Conservation (phyloP, 306 rosid genomes). For the Cotoneaster glaucophyllus region DNA sequence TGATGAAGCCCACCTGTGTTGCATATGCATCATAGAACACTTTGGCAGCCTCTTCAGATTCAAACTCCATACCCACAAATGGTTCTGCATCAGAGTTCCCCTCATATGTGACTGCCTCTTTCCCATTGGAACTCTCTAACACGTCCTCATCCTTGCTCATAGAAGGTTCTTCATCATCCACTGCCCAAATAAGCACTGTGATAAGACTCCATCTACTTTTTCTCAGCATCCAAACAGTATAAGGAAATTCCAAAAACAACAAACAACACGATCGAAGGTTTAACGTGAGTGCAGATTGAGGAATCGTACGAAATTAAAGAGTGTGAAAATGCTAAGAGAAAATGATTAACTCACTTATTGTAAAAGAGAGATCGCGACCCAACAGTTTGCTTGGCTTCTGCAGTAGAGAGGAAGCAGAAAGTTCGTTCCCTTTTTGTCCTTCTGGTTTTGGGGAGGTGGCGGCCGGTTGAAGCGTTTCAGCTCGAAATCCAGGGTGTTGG, state of each 20-base stretch:
- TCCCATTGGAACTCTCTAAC: slow-evolving; percentile 24
- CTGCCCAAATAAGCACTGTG: slow-evolving; percentile 21
- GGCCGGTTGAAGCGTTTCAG: background rate
- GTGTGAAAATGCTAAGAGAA: background rate
- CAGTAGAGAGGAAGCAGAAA: background rate
- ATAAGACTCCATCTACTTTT: background rate
- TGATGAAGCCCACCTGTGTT: slow-evolving; percentile 36
- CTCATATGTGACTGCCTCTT: slow-evolving; percentile 12
- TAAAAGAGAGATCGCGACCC: background rate
- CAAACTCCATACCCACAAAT: slow-evolving; percentile 48
- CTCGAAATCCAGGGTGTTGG: background rate
- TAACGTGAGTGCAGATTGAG: background rate
- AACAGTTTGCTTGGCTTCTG: background rate
- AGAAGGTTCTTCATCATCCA: slow-evolving; percentile 40
- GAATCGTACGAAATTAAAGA: background rate
- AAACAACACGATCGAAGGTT: background rate
- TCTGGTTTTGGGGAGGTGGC: background rate
- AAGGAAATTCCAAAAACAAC: background rate
- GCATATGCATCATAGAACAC: slow-evolving; percentile 46
- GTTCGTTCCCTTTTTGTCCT: background rate
- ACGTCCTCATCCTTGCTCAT: slow-evolving; percentile 25
- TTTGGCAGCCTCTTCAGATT: slow-evolving; percentile 38
- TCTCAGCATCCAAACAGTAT: slow-evolving; percentile 2
- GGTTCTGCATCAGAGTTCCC: slow-evolving; percentile 31
- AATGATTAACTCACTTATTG: background rate